Conservation (phyloP, 2,329 filamentous ascomycete species). For the Cladosporium austrohemisphaericum region DNA sequence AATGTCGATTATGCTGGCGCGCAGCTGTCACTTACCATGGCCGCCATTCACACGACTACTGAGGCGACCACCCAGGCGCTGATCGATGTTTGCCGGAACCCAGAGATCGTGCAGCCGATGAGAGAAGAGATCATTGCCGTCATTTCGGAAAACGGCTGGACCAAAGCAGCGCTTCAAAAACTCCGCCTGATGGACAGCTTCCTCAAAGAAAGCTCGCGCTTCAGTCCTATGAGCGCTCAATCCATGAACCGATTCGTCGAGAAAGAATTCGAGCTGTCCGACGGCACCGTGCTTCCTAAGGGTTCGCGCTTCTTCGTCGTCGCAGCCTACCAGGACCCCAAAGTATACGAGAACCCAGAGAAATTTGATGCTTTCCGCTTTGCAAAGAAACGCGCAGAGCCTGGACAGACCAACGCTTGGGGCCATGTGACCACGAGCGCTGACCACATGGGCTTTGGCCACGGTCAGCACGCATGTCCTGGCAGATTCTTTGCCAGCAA, state of each 20-base stretch:
- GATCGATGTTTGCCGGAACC: constrained; percentile 23
- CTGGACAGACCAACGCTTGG: constrained; percentile 21
- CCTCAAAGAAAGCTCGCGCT: constrained; percentile 33
- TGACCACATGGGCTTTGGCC: constrained; percentile 28
- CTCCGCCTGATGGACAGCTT: constrained; percentile 33
- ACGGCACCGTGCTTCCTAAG: constrained; percentile 27
- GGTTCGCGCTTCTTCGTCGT: constrained; percentile 19
- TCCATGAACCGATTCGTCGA: constrained; percentile 28
- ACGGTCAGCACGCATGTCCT: constrained; percentile 33
- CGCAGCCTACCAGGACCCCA: constrained; percentile 17
- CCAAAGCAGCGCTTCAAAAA: constrained; percentile 29
- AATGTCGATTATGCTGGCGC: constrained; percentile 19
- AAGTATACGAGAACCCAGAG: constrained; percentile 18
- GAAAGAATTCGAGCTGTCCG: constrained; percentile 26
- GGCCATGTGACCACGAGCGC: constrained; percentile 17
- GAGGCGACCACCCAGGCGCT: constrained; percentile 27
- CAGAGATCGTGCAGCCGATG: constrained; percentile 27
- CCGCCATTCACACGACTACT: constrained; percentile 29
- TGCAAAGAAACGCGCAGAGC: constrained; percentile 20
- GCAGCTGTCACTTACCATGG: constrained; percentile 24
- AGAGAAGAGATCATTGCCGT: constrained; percentile 28
- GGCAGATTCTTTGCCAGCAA: constrained; percentile 35
- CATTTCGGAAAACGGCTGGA: constrained; percentile 28
- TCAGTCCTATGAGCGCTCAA: constrained; percentile 20
- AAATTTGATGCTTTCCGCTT: constrained; percentile 25